phyloP scores from a whole-genome alignment of 495 filamentous ascomycete species.

The Penicillium silybi region DNA sequence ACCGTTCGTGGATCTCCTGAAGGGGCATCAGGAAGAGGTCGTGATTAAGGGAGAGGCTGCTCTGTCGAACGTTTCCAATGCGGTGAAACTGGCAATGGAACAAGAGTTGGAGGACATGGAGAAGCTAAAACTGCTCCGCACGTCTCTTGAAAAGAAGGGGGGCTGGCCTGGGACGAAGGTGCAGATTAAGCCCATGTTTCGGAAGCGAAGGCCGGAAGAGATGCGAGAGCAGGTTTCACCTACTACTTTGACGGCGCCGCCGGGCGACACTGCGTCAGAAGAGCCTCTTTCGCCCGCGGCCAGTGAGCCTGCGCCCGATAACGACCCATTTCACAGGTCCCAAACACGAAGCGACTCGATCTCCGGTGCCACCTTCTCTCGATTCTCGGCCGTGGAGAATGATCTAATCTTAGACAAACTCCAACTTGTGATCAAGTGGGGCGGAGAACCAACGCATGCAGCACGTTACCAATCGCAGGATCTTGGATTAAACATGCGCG shows the following conservation, averaged over 20 bases:
- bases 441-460: slow-evolving; percentile 95
- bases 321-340: slow-evolving; percentile 29
- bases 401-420: slow-evolving; percentile 90
- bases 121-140: slow-evolving; percentile 79
- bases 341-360: slow-evolving; percentile 74
- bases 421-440: slow-evolving; percentile 98
- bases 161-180: slow-evolving; percentile 95
- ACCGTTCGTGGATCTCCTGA: slow-evolving; percentile 90
- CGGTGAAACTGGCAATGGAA: slow-evolving; percentile 72
- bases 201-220: slow-evolving; percentile 67
- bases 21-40: slow-evolving; percentile 94
- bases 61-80: slow-evolving; percentile 80
- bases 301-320: slow-evolving; percentile 16
- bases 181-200: slow-evolving; percentile 98
- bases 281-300: slow-evolving; percentile 22
- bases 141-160: slow-evolving; percentile 85
- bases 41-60: slow-evolving; percentile 89
- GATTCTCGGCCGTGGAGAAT: slow-evolving; percentile 84
- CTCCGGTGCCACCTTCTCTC: slow-evolving; percentile 79
- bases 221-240: slow-evolving; percentile 26
- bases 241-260: neutral
- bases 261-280: slow-evolving; percentile 12
- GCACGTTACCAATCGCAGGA: slow-evolving; percentile 95
- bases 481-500: slow-evolving; percentile 89
- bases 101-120: slow-evolving; percentile 77